A percentile compares a stretch with the other conserved stretches of the same genome.
phyloP scores from a whole-genome alignment of 2,329 filamentous ascomycete genomes.

The Endothia cerciana region DNA sequence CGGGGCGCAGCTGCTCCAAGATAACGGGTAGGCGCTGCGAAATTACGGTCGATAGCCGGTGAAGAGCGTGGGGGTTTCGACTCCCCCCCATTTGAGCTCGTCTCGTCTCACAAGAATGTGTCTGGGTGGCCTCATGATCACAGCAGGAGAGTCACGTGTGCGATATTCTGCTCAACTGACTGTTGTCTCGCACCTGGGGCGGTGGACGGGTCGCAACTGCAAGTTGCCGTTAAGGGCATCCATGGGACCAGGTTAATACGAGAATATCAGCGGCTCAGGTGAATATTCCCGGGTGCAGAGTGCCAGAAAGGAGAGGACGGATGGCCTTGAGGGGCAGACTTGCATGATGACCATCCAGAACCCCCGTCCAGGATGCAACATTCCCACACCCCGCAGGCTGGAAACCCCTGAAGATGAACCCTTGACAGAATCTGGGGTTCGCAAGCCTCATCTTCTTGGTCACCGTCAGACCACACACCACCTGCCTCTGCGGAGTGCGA shows the following conservation, averaged over 20 bases:
- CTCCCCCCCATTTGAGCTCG: background rate
- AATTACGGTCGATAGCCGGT: slow-evolving; percentile 8
- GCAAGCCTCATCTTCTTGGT: slow-evolving; percentile 15
- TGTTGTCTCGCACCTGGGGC: background rate
- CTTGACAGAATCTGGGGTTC: slow-evolving; percentile 29
- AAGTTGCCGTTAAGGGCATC: background rate
- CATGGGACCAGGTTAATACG: background rate
- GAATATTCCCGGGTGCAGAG: background rate
- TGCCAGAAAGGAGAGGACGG: background rate
- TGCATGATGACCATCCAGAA: background rate
- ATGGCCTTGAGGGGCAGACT: background rate
- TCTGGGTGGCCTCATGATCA: background rate
- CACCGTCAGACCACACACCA: background rate
- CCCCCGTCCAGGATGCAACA: slow-evolving; percentile 27
- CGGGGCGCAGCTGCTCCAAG: slow-evolving; percentile 16
- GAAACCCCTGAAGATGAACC: slow-evolving; percentile 28
- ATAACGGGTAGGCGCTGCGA: slow-evolving; percentile 16
- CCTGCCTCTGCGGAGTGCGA: background rate
- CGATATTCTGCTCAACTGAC: slow-evolving; percentile 10
- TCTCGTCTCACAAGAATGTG: background rate
- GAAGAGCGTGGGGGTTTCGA: slow-evolving; percentile 9
- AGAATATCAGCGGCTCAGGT: slow-evolving; percentile 4
- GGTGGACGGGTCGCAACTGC: slow-evolving; percentile 1
- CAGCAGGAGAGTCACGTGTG: background rate
- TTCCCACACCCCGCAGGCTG: slow-evolving; percentile 29